phyloP scores from a whole-genome alignment of 768 basidiomycete species.

The Amanita exitialis region DNA sequence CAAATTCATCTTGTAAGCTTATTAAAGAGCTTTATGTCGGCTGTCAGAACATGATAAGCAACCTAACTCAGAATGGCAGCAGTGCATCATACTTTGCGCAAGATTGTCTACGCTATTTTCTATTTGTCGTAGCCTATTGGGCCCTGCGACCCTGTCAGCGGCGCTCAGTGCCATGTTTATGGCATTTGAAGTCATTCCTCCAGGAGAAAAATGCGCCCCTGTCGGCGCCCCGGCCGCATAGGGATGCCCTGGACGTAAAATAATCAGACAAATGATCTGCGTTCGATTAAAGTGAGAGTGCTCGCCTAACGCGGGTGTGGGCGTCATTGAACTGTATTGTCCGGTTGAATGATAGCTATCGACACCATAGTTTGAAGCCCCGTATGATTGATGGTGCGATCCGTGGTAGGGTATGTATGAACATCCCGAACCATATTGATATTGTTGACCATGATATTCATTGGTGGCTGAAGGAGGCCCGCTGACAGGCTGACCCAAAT shows the following conservation, averaged over 20 bases:
- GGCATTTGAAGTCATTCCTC: constrained; percentile 20
- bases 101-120: constrained; percentile 35
- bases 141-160: constrained; percentile 50
- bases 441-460: background rate
- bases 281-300: background rate
- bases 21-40: constrained; percentile 33
- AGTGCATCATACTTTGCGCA: constrained; percentile 29
- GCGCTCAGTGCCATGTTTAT: constrained; percentile 34
- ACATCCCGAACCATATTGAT: background rate
- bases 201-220: constrained; percentile 7
- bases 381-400: background rate
- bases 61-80: background rate
- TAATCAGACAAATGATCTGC: background rate
- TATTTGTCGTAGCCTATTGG: constrained; percentile 36
- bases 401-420: background rate
- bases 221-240: background rate
- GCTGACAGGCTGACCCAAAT: background rate
- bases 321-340: background rate
- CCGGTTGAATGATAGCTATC: background rate
- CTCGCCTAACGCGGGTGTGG: background rate
- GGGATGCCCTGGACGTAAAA: background rate
- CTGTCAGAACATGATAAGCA: constrained; percentile 16
- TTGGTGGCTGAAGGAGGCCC: background rate
- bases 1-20: constrained; percentile 30
- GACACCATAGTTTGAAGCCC: background rate